Conservation (phyloP, 495 filamentous ascomycete genomes). For the Aspergillus haitiensis region DNA sequence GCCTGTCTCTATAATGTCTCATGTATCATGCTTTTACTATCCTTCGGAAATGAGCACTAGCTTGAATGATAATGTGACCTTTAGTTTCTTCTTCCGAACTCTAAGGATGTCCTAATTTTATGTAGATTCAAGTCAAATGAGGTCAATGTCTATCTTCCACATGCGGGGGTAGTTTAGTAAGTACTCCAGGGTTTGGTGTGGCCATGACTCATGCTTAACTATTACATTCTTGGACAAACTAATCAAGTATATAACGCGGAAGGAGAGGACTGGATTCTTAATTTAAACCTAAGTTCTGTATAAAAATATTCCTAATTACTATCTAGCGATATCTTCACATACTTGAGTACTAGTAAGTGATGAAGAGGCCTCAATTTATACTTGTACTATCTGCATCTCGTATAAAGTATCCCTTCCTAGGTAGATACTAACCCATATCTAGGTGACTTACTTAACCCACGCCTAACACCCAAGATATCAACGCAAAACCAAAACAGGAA, state of each 20-base stretch:
- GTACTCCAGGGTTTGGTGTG: not conserved
- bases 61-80: slow-evolving; percentile 15
- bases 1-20: slow-evolving; percentile 12
- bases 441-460: no score
- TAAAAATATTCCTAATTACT: not conserved
- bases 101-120: not conserved
- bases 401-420: no score
- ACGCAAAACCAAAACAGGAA: no score
- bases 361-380: no score
- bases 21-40: slow-evolving; percentile 18
- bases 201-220: not conserved
- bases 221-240: not conserved
- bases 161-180: not conserved
- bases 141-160: not conserved
- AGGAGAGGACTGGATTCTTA: not conserved
- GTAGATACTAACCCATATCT: no score
- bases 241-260: not conserved
- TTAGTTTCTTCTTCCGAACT: not conserved
- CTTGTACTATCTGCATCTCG: no score
- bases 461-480: no score
- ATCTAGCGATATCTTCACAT: no score
- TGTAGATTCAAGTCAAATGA: not conserved
- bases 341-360: no score
- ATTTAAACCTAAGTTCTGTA: not conserved
- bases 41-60: not conserved